These are phyloP conservation scores for Populus tomentosa DNA, from an alignment of 441 rosid genomes.

Conservation along the genomic window DNA sequence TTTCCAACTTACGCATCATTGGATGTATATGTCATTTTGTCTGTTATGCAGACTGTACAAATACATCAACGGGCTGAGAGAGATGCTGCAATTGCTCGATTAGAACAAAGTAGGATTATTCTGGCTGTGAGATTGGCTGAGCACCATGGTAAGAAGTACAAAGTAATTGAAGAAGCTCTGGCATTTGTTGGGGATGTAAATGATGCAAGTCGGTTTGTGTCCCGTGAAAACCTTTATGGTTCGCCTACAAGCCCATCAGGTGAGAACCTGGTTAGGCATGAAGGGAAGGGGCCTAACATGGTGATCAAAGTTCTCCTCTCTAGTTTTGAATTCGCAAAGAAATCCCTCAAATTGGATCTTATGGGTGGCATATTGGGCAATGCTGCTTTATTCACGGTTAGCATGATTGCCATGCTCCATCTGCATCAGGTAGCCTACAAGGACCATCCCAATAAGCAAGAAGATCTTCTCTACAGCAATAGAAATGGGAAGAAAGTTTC, in stretches of 20 bases:
- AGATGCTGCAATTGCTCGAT: constrained; percentile 75
- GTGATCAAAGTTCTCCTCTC: constrained; percentile 43
- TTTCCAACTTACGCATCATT: background rate
- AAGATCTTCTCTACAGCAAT: constrained; percentile 25
- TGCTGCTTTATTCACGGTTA: constrained; percentile 67
- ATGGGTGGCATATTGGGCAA: constrained; percentile 66
- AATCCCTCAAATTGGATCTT: constrained; percentile 46
- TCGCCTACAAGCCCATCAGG: constrained; percentile 32
- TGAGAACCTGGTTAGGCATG: constrained; percentile 21
- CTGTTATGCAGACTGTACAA: constrained; percentile 56
- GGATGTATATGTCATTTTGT: background rate
- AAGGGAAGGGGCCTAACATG: constrained; percentile 31
- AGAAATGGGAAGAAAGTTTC: constrained; percentile 27
- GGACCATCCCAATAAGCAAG: constrained; percentile 36
- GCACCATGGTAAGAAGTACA: constrained; percentile 72
- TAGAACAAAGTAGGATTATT: constrained; percentile 80
- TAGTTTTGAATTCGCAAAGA: constrained; percentile 53
- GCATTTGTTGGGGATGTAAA: constrained; percentile 73
- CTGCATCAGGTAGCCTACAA: constrained; percentile 47
- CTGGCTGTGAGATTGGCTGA: constrained; percentile 77
- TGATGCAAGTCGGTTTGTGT: constrained; percentile 38
- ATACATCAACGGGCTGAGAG: constrained; percentile 79
- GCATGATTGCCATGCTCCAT: constrained; percentile 71
- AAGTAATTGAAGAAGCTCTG: constrained; percentile 80
- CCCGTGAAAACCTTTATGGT: constrained; percentile 50